Base-by-base conservation (phyloP, 1,139 yeast species). In the Hemisphaericaspora xylofermentans region DNA sequence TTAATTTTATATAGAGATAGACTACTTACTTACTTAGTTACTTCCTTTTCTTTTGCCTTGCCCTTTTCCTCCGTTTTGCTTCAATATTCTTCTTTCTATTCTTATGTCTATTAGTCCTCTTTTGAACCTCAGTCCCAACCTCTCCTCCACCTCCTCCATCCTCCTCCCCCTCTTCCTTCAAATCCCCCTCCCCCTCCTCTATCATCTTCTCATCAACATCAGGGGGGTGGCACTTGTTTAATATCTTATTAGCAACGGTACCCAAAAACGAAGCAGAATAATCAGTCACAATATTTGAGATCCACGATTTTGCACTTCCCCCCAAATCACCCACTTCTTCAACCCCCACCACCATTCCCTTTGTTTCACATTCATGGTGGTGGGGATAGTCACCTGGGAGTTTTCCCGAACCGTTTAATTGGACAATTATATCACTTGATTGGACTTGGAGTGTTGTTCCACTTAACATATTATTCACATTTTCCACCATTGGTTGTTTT, bases 1-100 rank as follows among this genome's bases (percentile, higher is more conserved):
- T 6, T 19, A 19, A 19, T 6, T 6, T 19, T 19, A 19, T 19
- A 14, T 29, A 33, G 30, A 33, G 36, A 22, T 13, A 12, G 14
- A 15, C 9, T 12, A n/a, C n/a, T n/a, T n/a, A n/a, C n/a, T n/a
- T n/a, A n/a, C n/a, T n/a, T n/a, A n/a, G n/a, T n/a, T n/a, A n/a
- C 17, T 34, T 26, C 26, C 29, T 27, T 10, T 28, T 35, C 25
- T 35, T 28, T 16, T 26, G 29, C 9, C 30, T 34, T 25, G 26
- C 21, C 18, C 22, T 35, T 27, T 35, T 35, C 28, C 27, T 27
- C 19, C 19, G 18, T 16, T 19, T 31, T n/a, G 34, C 34, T 9
- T 19, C 33, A n/a, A 28, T 26, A 28, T 28, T 35, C 31, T 27
- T 26, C 6, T 24, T 31, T 34, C 32, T 34, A 17, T 34, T 34